Percentiles rank a stretch among this genome's conserved stretches.
These are phyloP conservation scores for Claviceps digitariae DNA, from an alignment of 2,329 filamentous ascomycete genomes.

Conservation along the genomic window DNA sequence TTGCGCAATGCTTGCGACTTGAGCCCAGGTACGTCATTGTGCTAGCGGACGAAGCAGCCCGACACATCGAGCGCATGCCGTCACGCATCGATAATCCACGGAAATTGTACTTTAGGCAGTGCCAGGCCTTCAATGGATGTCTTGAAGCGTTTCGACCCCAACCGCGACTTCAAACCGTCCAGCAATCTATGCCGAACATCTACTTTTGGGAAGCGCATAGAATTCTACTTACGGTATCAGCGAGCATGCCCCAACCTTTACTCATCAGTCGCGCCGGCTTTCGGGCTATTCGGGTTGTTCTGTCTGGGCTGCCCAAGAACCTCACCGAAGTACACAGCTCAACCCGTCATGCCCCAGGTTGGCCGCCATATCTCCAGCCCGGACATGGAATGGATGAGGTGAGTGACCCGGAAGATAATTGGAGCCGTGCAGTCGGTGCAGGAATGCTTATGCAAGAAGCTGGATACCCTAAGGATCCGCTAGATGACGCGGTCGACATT, in stretches of 20 bases:
- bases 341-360: slow-evolving; percentile 34
- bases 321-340: slow-evolving; percentile 34
- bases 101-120: slow-evolving; percentile 16
- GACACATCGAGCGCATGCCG: slow-evolving; percentile 14
- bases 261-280: slow-evolving; percentile 39
- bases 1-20: slow-evolving; percentile 18
- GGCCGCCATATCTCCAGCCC: slow-evolving; percentile 46
- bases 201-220: slow-evolving; percentile 43
- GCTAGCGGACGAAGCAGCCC: slow-evolving; percentile 15
- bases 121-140: slow-evolving; percentile 18
- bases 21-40: slow-evolving; percentile 21
- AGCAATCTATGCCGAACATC: slow-evolving; percentile 14
- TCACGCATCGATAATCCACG: slow-evolving; percentile 4
- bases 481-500: slow-evolving; percentile 36
- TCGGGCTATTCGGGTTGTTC: slow-evolving; percentile 37
- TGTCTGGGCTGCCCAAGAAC: slow-evolving; percentile 40
- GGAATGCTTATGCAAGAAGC: slow-evolving; percentile 41
- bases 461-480: slow-evolving; percentile 34
- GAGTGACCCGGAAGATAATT: slow-evolving; percentile 34
- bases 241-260: slow-evolving; percentile 32
- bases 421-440: slow-evolving; percentile 39
- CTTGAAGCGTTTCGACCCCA: slow-evolving; percentile 16
- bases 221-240: slow-evolving; percentile 37
- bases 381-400: slow-evolving; percentile 47
- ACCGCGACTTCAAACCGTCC: slow-evolving; percentile 11